These are phyloP conservation scores for Chaetomium fimeti DNA, from an alignment of 495 filamentous ascomycete species.

Conservation along the genomic window DNA sequence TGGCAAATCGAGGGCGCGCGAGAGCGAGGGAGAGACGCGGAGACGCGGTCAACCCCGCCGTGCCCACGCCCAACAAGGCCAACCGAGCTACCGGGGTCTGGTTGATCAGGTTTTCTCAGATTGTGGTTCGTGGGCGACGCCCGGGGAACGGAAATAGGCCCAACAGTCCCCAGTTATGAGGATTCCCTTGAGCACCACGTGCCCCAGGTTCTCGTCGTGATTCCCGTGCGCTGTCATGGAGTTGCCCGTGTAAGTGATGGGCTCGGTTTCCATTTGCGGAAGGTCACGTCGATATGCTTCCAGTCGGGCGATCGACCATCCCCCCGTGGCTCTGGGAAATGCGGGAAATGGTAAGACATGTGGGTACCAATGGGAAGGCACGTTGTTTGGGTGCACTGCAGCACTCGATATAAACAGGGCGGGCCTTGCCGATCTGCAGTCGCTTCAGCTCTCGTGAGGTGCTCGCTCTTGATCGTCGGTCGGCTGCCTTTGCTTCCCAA, in stretches of 20 bases:
- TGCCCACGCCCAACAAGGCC: too few species aligned
- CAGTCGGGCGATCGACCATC: background rate
- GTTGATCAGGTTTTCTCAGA: background rate
- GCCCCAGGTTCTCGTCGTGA: background rate
- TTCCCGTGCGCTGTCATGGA: slow-evolving; percentile 1
- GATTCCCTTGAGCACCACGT: slow-evolving; percentile 7
- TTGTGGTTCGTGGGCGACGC: background rate
- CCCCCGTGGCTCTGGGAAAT: slow-evolving; percentile 1
- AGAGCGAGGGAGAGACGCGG: too few species aligned
- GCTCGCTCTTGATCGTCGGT: background rate
- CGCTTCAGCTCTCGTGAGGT: background rate
- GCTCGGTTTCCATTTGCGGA: slow-evolving; percentile 14
- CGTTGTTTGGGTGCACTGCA: slow-evolving; percentile 12
- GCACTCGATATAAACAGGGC: slow-evolving; percentile 12
- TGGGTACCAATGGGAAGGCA: slow-evolving; percentile 5
- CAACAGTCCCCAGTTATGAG: background rate
- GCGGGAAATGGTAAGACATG: background rate
- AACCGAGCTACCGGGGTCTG: background rate
- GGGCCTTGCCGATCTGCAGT: slow-evolving; percentile 10
- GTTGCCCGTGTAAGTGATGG: slow-evolving; percentile 15
- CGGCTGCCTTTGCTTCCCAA: background rate
- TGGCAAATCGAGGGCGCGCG: background rate
- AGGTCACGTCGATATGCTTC: slow-evolving; percentile 2
- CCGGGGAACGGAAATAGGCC: background rate
- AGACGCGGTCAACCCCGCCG: background rate